Evolutionary conservation across 2,329 filamentous ascomycete genomes (phyloP), one percentile per base, ranked within the genome.

Genomic region (Alternaria arbusti): DNA sequence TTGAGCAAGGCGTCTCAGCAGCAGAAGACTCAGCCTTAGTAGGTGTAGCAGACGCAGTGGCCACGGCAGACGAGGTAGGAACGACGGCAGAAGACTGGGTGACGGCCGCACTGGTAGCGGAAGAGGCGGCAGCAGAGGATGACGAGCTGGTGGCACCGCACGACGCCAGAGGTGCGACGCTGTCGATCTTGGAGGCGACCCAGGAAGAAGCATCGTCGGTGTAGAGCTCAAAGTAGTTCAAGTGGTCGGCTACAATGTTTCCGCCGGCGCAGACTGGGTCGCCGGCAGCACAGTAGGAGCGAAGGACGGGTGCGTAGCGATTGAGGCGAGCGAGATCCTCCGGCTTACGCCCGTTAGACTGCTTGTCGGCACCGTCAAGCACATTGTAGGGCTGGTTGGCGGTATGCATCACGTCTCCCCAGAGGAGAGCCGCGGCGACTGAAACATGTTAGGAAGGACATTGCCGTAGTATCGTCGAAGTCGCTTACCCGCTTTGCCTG

Each of bases 241-340:
- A 84, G 73, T 90, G 88, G 10, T 84, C 83, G 65, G 84, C 83
- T n/a, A 83, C 81, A 65, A 88, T 81, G 69, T 82, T 86, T 49
- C 88, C 88, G 43, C 86, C 87, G 76, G 87, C 90, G 82, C 88
- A 90, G 77, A 88, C 89, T 0, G 87, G 87, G 67, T 90, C 88
- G 3, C 84, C 71, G 10, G 83, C 79, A 68, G 89, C 87, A 72
- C 88, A 90, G 81, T 89, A 90, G 7, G 86, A 86, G 77, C 88
- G 81, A 64, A 90, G 86, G 68, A 86, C 86, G 4, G 72, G 70
- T 6, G 86, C 82, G 61, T 70, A 73, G 54, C 63, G 65, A 54
- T 71, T 72, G n/a, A 73, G 65, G 32, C 54, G 65, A 22, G 61
- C 63, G 17, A 73, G 68, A 45, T 65, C 63, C 6, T 25, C 56